A percentile compares a stretch with the other conserved stretches of the same genome.
Conservation (phyloP, 129 eudicot genomes). For the Mikania micrantha region DNA sequence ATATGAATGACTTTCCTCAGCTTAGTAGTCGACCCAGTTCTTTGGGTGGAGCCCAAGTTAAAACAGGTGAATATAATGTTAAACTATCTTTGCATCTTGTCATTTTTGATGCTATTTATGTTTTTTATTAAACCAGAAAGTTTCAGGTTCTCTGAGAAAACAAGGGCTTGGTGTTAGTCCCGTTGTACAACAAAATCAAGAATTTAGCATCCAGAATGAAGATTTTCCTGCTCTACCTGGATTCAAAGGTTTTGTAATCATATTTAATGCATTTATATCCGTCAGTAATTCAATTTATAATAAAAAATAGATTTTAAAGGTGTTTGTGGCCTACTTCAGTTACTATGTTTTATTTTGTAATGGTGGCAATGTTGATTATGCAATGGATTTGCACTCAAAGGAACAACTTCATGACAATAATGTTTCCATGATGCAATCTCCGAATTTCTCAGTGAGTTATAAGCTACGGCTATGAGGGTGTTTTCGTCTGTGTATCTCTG, state of each 20-base stretch:
- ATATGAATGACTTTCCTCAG: constrained; percentile 89
- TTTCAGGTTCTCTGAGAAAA: constrained; percentile 83
- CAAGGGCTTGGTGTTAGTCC: constrained; percentile 91
- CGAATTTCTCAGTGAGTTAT: constrained; percentile 73
- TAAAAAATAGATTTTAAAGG: no score
- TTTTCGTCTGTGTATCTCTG: not conserved
- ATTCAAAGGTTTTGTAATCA: constrained; percentile 68
- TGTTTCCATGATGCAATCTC: constrained; percentile 81
- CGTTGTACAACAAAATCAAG: constrained; percentile 90
- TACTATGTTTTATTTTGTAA: no score
- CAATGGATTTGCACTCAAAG: constrained; percentile 86
- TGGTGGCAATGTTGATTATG: constrained; percentile 84
- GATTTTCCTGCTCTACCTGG: constrained; percentile 99
- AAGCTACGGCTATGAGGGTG: not conserved
- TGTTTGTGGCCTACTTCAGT: no score
- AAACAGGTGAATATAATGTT: constrained; percentile 46
- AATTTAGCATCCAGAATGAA: constrained; percentile 97
- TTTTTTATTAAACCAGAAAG: not conserved
- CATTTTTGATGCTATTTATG: not conserved
- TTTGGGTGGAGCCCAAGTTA: constrained; percentile 94
- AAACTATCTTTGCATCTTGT: not conserved
- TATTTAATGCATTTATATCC: no score
- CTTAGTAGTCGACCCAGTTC: constrained; percentile 85
- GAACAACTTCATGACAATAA: constrained; percentile 73
- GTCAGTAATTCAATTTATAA: no score